Conservation (phyloP, 805 yeast genomes). For the Priceomyces carsonii region DNA sequence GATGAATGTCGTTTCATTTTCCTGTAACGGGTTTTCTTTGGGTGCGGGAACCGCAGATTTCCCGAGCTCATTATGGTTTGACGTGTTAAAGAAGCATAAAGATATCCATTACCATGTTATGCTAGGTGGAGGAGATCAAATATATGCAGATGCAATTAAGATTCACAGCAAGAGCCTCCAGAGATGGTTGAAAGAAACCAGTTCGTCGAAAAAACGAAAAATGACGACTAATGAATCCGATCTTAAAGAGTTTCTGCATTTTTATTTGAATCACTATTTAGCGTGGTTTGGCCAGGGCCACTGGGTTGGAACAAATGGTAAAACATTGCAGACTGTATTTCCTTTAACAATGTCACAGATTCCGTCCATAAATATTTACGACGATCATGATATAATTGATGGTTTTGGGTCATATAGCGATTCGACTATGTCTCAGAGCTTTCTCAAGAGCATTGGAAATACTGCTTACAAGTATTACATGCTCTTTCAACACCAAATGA, state of each 20-base stretch:
- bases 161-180: conserved; percentile 51
- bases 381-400: conserved; percentile 96
- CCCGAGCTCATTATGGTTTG: conserved; percentile 82
- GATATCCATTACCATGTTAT: conserved; percentile 77
- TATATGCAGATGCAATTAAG: conserved; percentile 83
- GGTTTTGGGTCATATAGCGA: conserved; percentile 91
- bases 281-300: conserved; percentile 90
- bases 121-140: conserved; percentile 98
- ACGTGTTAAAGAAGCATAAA: conserved; percentile 70
- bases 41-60: conserved; percentile 65
- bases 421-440: conserved; percentile 66
- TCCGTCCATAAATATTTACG: conserved; percentile 84
- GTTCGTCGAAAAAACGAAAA: conserved; percentile 42
- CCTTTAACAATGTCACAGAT: conserved; percentile 80
- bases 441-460: conserved; percentile 72
- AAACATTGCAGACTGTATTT: conserved; percentile 63
- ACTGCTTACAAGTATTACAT: conserved; percentile 83
- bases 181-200: conserved; percentile 63
- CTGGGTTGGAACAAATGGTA: conserved; percentile 72
- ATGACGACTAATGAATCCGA: conserved; percentile 49
- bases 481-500: conserved; percentile 86
- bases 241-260: conserved; percentile 56
- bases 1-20: conserved; percentile 80
- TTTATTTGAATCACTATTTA: conserved; percentile 71
- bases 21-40: conserved; percentile 90